Percentiles rank a stretch among this genome's conserved stretches.
phyloP scores from a whole-genome alignment of 257 asterid genomes.

The Jacaranda copaia region DNA sequence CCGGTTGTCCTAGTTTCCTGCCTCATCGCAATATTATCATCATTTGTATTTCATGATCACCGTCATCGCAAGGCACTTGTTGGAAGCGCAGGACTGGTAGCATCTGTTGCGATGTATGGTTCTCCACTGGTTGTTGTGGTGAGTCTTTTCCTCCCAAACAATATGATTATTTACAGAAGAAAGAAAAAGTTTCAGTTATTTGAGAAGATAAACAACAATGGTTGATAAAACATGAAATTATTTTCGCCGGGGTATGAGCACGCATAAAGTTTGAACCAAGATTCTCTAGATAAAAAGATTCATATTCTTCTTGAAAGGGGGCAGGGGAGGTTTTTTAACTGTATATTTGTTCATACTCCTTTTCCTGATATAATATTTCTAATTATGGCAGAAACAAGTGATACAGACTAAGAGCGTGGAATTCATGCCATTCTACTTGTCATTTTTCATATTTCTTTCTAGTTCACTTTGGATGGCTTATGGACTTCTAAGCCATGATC shows the following conservation, averaged over 20 bases:
- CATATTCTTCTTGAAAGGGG: background rate
- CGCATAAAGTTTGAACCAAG: background rate
- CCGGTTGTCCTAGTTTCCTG: slow-evolving; percentile 48
- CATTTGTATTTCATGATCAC: slow-evolving; percentile 57
- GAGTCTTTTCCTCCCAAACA: slow-evolving; percentile 34
- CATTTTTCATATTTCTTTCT: slow-evolving; percentile 77
- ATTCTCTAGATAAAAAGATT: background rate
- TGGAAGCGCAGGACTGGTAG: slow-evolving; percentile 77
- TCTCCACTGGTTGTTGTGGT: slow-evolving; percentile 81
- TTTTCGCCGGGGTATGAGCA: background rate
- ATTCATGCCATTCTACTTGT: slow-evolving; percentile 86
- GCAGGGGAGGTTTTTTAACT: background rate
- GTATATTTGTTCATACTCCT: background rate
- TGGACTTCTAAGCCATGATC: slow-evolving; percentile 76
- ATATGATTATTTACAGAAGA: background rate
- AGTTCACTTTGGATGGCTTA: slow-evolving; percentile 83
- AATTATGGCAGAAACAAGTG: slow-evolving; percentile 68
- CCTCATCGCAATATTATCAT: slow-evolving; percentile 51
- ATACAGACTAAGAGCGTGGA: slow-evolving; percentile 79
- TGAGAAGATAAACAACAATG: too few species aligned
- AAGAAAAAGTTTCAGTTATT: background rate
- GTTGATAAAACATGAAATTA: too few species aligned
- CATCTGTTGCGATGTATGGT: slow-evolving; percentile 76
- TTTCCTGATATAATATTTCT: slow-evolving; percentile 15
- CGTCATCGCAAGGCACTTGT: slow-evolving; percentile 67